Base-by-base conservation (phyloP, 2,329 filamentous ascomycete species). In the Cladosporium sp. region DNA sequence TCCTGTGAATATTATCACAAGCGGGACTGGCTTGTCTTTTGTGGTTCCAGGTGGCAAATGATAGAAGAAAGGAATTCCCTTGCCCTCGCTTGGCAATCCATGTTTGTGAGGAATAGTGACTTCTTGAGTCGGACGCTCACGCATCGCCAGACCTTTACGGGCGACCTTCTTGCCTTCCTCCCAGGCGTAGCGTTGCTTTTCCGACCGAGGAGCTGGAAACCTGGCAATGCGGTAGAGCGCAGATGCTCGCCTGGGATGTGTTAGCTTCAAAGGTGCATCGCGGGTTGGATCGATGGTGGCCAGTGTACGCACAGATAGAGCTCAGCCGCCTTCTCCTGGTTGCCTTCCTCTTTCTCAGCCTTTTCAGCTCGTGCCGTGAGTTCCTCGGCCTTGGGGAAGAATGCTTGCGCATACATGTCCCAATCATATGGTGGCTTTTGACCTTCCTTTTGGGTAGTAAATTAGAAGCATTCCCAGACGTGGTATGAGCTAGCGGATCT, bases 201-300 rank as follows among this genome's bases (percentile, higher is more conserved):
- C 70, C 20, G 73, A 76, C 20, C 77, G 69, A 19, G 77, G 77
- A 5, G 76, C 76, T 7, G 88, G 88, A 67, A 91, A 91, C 15
- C 88, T 80, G 0, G 86, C 80, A 63, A 91, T 90, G 53, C 88
- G 81, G 71, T 89, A 86, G n/a, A 91, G 78, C 24, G 86, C 84
- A 20, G 87, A 87, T 4, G 86, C 86, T 20, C 88, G 83, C n/a
- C 72, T 73, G 45, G 5, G 10, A 8, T 19, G 12, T 34, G 64
- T 68, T 48, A 65, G 59, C 25, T 10, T 34, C 3, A 2, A 3
- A 5, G 12, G 28, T 32, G 9, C 28, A 32, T 10, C 28, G 28
- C 9, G 3, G 8, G 28, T 32, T 58, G 20, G 37, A 12, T 25
- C 10, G 1, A 20, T 22, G 7, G 7, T 12, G 24, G 15, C 13